A percentile compares a stretch with the other conserved stretches of the same genome.
These are phyloP conservation scores for Lactifluus piperatus DNA, from an alignment of 768 basidiomycete species.

Conservation along the genomic window DNA sequence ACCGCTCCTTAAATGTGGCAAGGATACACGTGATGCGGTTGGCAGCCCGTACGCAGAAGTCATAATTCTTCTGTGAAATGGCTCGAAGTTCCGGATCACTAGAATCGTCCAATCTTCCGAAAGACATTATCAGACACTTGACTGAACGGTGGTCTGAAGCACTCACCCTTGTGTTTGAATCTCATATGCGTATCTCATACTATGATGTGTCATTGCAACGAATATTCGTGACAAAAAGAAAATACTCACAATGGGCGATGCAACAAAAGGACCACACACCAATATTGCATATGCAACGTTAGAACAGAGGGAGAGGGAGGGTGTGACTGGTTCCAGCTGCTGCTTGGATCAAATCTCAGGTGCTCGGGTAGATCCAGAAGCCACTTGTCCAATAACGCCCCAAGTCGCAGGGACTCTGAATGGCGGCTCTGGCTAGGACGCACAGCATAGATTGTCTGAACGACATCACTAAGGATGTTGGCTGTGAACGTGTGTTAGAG, in stretches of 20 bases:
- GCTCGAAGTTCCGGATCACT: constrained; percentile 49
- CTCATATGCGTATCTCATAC: constrained; percentile 26
- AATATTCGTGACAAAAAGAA: not conserved
- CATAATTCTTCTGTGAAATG: constrained; percentile 54
- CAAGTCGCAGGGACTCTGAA: constrained; percentile 47
- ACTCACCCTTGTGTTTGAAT: constrained; percentile 20
- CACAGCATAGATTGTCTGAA: constrained; percentile 66
- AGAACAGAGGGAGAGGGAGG: constrained; percentile 55
- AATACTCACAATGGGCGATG: constrained; percentile 70
- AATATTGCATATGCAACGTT: constrained; percentile 79
- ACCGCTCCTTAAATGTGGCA: constrained; percentile 51
- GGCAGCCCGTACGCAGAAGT: constrained; percentile 68
- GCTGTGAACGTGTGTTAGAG: constrained; percentile 34
- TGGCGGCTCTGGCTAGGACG: constrained; percentile 47
- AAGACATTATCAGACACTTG: not conserved
- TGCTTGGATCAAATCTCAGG: constrained; percentile 48
- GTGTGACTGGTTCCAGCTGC: constrained; percentile 29
- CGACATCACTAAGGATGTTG: constrained; percentile 55
- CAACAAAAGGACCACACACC: constrained; percentile 66
- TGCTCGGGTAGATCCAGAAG: constrained; percentile 61
- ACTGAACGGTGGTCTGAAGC: not conserved
- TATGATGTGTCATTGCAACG: constrained; percentile 13
- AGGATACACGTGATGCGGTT: constrained; percentile 69
- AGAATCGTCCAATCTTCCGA: constrained; percentile 24
- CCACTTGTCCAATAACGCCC: constrained; percentile 64